Evolutionary conservation across 2,329 filamentous ascomycete species (phyloP).

Genomic region (Diaporthe sp.): DNA sequence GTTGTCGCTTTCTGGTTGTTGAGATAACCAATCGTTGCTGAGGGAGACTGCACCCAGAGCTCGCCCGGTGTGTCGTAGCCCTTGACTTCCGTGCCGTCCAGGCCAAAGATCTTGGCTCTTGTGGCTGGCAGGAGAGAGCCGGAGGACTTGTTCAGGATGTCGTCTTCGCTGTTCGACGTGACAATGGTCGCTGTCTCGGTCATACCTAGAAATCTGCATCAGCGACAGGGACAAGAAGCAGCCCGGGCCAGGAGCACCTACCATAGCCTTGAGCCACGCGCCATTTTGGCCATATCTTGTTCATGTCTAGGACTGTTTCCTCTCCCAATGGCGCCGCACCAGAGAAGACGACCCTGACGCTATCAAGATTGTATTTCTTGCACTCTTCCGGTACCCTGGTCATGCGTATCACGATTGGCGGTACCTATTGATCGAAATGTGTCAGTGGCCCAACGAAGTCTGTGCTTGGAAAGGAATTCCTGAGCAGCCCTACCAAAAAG

Average conservation of each 20-base stretch:
- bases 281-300: slow-evolving; percentile 73
- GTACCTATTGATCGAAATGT: slow-evolving; percentile 65
- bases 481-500: slow-evolving; percentile 66
- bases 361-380: slow-evolving; percentile 79
- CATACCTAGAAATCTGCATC: slow-evolving; percentile 64
- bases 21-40: slow-evolving; percentile 85
- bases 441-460: slow-evolving; percentile 11
- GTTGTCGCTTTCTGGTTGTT: slow-evolving; percentile 87
- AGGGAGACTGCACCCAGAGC: slow-evolving; percentile 82
- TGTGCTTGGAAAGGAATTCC: neutral
- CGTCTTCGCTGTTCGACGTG: slow-evolving; percentile 69
- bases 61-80: slow-evolving; percentile 80
- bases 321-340: slow-evolving; percentile 84
- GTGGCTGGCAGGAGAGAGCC: slow-evolving; percentile 77
- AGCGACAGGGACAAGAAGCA: neutral
- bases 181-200: slow-evolving; percentile 85
- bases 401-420: slow-evolving; percentile 85
- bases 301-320: slow-evolving; percentile 77
- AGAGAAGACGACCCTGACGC: slow-evolving; percentile 75
- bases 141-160: slow-evolving; percentile 79
- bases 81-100: slow-evolving; percentile 79
- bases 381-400: slow-evolving; percentile 73
- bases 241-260: slow-evolving; percentile 48
- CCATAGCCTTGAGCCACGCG: slow-evolving; percentile 79
- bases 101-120: slow-evolving; percentile 75